phyloP scores from a whole-genome alignment of 441 rosid genomes.

The Biscutella laevigata region DNA sequence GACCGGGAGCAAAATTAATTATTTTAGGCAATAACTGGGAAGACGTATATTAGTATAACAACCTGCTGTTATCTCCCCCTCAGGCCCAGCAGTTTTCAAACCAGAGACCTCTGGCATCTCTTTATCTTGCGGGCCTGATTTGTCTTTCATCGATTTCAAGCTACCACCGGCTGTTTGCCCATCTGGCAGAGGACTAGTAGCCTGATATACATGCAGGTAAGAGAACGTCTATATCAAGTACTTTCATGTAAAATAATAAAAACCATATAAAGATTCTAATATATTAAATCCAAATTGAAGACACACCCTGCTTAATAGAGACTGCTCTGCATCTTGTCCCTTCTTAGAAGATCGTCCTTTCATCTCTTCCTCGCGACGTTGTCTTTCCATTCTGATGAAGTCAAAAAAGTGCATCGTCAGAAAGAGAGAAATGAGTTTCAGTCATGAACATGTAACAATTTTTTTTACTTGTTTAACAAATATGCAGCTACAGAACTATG shows the following conservation, averaged over 20 bases:
- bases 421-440: constrained; percentile 15
- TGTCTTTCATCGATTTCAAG: constrained; percentile 87
- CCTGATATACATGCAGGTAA: constrained; percentile 36
- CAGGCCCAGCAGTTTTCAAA: constrained; percentile 90
- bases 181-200: constrained; percentile 87
- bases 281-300: constrained; percentile 18
- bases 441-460: background rate
- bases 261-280: background rate
- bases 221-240: background rate
- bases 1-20: background rate
- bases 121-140: constrained; percentile 58
- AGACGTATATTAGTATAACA: constrained; percentile 23
- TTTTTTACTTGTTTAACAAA: constrained; percentile 1
- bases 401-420: constrained; percentile 2
- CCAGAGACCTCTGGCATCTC: constrained; percentile 71
- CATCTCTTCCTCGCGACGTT: constrained; percentile 91
- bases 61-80: constrained; percentile 99
- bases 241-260: background rate
- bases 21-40: constrained; percentile 4
- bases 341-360: constrained; percentile 84
- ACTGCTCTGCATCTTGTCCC: constrained; percentile 78
- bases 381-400: constrained; percentile 83
- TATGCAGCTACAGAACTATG: constrained; percentile 3
- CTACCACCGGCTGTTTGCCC: constrained; percentile 71
- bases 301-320: constrained; percentile 68